Base-by-base conservation (phyloP, 352 stramenopile genomes). In the Ophiocytium majus region DNA sequence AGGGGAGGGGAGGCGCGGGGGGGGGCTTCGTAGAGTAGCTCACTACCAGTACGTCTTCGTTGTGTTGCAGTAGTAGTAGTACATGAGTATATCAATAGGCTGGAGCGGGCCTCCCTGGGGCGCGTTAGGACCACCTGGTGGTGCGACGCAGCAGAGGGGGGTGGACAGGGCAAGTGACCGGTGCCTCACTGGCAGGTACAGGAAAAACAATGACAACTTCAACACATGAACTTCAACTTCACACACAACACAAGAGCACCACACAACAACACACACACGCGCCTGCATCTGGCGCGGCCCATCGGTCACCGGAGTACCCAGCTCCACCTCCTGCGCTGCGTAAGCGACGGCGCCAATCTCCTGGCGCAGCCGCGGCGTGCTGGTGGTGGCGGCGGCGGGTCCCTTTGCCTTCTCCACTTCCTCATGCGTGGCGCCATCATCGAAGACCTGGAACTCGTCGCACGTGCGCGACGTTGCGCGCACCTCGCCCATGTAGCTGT, bases 391-490 rank as follows among this genome's bases (percentile, higher is more conserved):
- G 43, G 43, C 43, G 14, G 43, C 43, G 14, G 14, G 43, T 57
- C 14, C 43, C 43, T n/a, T n/a, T n/a, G n/a, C 43, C 43, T 57
- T 57, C 43, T 57, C 43, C 5, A 57, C 14, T 14, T 57, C 43
- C 43, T 78, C 35, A 78, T 43, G 35, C 5, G 5, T 43, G 66
- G 5, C 5, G 32, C 66, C 66, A 17, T 78, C 66, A 78, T 81
- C 79, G 83, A 83, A 49, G 36, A 84, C 63, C 83, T 86, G 83
- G 71, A 84, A 86, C 80, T 86, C 83, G 34, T 86, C 83, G 14
- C 63, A 80, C 31, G 83, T 78, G 34, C 83, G 79, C 5, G 76
- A 74, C 35, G 83, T 86, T 0, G 83, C 78, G 63, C 81, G 82
- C 19, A 86, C 63, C 34, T 75, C 23, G 0, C 83, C 83, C 28